phyloP scores from a whole-genome alignment of 164 flowering plant genomes.

The Magnolia changhungtana region DNA sequence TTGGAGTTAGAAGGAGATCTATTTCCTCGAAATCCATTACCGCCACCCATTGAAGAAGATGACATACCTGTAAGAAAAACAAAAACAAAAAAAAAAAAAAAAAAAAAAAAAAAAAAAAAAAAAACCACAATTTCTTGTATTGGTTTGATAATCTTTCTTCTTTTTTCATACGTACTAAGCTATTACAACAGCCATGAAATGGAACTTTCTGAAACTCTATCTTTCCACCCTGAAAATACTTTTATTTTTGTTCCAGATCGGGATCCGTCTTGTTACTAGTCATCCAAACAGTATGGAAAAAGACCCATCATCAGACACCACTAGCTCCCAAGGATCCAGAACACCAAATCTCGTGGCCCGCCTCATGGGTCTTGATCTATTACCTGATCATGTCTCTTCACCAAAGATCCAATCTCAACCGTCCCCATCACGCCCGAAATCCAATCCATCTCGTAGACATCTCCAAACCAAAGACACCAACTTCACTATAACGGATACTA shows the following conservation, averaged over 20 bases:
- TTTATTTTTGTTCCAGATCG: constrained; percentile 27
- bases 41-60: constrained; percentile 25
- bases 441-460: constrained; percentile 4
- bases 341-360: constrained; percentile 85
- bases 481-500: constrained; percentile 1
- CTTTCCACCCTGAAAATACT: neutral
- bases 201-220: neutral
- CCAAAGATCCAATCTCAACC: constrained; percentile 2
- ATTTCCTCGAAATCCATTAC: neutral
- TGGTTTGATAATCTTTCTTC: neutral
- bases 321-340: constrained; percentile 51
- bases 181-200: neutral
- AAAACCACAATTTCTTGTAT: neutral
- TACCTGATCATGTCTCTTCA: constrained; percentile 48
- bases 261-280: constrained; percentile 32
- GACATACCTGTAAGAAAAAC: constrained; percentile 50
- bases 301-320: constrained; percentile 34
- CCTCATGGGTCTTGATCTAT: constrained; percentile 86
- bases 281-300: constrained; percentile 23
- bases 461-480: neutral
- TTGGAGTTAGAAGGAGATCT: constrained; percentile 47
- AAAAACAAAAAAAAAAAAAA: too few relatives aligned
- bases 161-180: neutral
- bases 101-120: constrained; percentile 13
- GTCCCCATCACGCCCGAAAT: neutral